Evolutionary conservation across 148 eudicot species (phyloP).

Genomic region (Fagopyrum esculentum): DNA sequence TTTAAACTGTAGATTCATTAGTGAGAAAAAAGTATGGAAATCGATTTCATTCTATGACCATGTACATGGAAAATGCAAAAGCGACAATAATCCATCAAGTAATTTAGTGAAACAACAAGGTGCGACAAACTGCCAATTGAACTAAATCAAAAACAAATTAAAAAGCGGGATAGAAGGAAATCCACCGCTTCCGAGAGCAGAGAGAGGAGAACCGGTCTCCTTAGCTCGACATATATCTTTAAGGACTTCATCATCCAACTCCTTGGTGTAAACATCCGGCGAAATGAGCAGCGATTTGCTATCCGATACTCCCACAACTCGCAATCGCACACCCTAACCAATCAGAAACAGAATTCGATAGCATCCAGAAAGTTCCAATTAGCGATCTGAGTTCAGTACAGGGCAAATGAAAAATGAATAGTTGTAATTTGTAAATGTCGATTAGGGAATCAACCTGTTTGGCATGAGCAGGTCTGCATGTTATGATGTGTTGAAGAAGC

Average conservation of each 20-base stretch:
- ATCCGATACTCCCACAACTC: conserved; percentile 80
- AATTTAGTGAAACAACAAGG: too few species aligned
- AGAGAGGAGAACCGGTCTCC: conserved; percentile 48
- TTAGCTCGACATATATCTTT: conserved; percentile 50
- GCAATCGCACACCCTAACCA: conserved; percentile 56
- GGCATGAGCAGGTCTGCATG: conserved; percentile 61
- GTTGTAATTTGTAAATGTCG: not conserved
- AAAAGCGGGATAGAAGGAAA: not conserved
- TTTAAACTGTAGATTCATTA: too few species aligned
- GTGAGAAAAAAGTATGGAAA: too few species aligned
- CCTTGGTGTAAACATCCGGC: conserved; percentile 47
- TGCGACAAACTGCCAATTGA: not conserved
- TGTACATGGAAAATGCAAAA: not conserved
- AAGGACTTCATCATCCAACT: conserved; percentile 65
- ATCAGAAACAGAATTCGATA: not conserved
- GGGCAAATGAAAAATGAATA: not conserved
- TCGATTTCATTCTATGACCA: too few species aligned
- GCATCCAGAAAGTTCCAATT: not conserved
- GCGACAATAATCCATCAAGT: too few species aligned
- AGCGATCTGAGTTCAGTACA: not conserved
- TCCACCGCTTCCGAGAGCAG: conserved; percentile 23
- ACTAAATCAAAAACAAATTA: not conserved
- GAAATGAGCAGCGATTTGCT: conserved; percentile 61
- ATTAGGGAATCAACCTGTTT: conserved; percentile 25
- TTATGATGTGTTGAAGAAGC: conserved; percentile 71